phyloP scores from a whole-genome alignment of 768 basidiomycete species.

The Daedalea quercina region DNA sequence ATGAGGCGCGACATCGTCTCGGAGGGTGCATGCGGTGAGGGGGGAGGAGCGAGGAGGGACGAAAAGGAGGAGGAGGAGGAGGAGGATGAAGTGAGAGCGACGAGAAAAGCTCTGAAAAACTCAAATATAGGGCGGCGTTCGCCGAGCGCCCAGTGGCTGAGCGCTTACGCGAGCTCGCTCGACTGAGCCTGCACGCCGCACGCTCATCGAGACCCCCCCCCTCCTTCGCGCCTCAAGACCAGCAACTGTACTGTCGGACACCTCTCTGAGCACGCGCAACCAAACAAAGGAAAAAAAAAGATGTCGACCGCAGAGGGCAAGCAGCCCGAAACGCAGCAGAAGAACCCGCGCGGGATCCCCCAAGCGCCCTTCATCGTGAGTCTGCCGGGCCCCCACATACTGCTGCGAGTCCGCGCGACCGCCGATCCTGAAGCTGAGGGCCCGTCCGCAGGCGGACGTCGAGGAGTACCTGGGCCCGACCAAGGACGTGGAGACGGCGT shows the following conservation, averaged over 20 bases:
- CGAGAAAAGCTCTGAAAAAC: background rate
- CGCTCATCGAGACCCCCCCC: too few relatives aligned
- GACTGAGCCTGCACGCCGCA: background rate
- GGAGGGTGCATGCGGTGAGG: too few relatives aligned
- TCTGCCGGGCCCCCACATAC: too few relatives aligned
- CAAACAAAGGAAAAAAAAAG: too few relatives aligned
- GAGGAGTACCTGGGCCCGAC: constrained; percentile 78
- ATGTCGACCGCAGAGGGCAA: constrained; percentile 9
- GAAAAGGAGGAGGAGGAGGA: too few relatives aligned
- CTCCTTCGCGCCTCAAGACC: too few relatives aligned
- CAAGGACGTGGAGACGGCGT: constrained; percentile 66
- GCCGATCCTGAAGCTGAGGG: background rate
- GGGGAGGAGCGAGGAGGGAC: too few relatives aligned
- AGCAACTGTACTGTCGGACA: too few relatives aligned
- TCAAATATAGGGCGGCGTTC: background rate
- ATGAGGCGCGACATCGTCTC: constrained; percentile 72
- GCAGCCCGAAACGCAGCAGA: constrained; percentile 26
- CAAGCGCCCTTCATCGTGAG: constrained; percentile 91
- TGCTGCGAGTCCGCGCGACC: background rate
- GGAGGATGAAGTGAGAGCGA: background rate
- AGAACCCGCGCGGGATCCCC: constrained; percentile 90
- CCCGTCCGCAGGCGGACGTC: constrained; percentile 72
- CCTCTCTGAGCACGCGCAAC: too few relatives aligned
- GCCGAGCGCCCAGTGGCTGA: background rate
- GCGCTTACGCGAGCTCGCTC: background rate